Percentiles rank a stretch among this genome's conserved stretches.
Conservation (phyloP, 176 grass and related monocot species). For the Lolium multiflorum region DNA sequence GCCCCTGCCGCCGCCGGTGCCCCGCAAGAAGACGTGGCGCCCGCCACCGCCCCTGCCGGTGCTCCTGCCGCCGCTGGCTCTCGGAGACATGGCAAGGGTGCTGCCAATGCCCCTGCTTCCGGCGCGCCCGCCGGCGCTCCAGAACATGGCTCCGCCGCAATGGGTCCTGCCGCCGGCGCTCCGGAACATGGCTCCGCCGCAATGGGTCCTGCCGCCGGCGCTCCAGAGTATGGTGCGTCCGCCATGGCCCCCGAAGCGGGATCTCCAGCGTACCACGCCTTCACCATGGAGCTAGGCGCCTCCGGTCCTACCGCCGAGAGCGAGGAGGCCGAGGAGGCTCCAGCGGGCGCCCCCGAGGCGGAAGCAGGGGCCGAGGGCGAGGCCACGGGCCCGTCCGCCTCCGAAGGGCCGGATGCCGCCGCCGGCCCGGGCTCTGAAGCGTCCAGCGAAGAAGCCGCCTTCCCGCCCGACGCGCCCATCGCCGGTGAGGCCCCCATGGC, state of each 20-base stretch:
- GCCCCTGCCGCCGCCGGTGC: neutral
- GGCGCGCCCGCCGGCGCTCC: neutral
- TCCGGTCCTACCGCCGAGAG: neutral
- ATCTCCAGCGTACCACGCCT: neutral
- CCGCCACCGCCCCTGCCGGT: neutral
- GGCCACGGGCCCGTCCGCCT: neutral
- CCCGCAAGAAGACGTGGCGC: neutral
- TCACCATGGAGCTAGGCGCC: neutral
- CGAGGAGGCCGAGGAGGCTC: conserved; percentile 38
- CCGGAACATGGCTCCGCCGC: neutral
- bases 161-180: neutral
- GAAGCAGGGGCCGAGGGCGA: neutral
- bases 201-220: neutral
- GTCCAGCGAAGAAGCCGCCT: conserved; percentile 22
- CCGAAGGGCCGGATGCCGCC: neutral
- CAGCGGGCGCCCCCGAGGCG: conserved; percentile 33
- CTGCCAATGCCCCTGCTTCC: neutral
- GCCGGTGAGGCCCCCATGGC: conserved; percentile 16
- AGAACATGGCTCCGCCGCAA: no score
- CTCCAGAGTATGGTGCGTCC: neutral
- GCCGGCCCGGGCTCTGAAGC: conserved; percentile 10
- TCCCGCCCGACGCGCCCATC: neutral
- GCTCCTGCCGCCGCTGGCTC: neutral
- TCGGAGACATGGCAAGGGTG: neutral
- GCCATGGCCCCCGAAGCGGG: neutral